A percentile compares a stretch with the other conserved stretches of the same genome.
Evolutionary conservation across 2,329 filamentous ascomycete species (phyloP).

Genomic region (Penicillium sp.): DNA sequence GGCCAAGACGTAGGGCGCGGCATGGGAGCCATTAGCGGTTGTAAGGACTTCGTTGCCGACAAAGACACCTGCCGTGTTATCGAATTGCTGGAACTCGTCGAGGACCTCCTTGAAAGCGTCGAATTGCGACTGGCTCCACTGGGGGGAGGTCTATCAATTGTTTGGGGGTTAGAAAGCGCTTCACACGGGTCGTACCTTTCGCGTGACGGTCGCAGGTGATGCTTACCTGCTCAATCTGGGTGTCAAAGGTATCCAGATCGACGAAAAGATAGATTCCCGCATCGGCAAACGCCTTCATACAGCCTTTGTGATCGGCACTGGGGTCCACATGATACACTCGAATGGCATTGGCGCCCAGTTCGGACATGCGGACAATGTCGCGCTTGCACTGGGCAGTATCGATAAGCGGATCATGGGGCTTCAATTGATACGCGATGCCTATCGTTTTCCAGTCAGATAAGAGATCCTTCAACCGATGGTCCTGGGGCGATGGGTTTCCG

Average conservation of each 20-base stretch:
- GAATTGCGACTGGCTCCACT: slow-evolving; percentile 69
- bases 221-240: slow-evolving; percentile 39
- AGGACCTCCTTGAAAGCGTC: slow-evolving; percentile 64
- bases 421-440: slow-evolving; percentile 68
- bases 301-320: slow-evolving; percentile 63
- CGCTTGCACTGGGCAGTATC: slow-evolving; percentile 68
- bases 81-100: slow-evolving; percentile 69
- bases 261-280: slow-evolving; percentile 79
- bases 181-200: no score
- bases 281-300: slow-evolving; percentile 73
- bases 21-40: slow-evolving; percentile 47
- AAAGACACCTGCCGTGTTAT: slow-evolving; percentile 79
- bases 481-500: not conserved
- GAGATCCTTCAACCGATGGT: no score
- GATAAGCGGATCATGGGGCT: slow-evolving; percentile 67
- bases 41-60: slow-evolving; percentile 77
- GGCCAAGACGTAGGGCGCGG: slow-evolving; percentile 78
- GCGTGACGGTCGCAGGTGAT: not conserved
- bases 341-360: slow-evolving; percentile 74
- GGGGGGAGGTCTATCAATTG: slow-evolving; percentile 47
- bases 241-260: slow-evolving; percentile 59
- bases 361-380: slow-evolving; percentile 72
- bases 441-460: slow-evolving; percentile 4
- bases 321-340: slow-evolving; percentile 84
- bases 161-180: no score